These are phyloP conservation scores for Boletus subcaerulescens DNA, from an alignment of 768 basidiomycete genomes.

Conservation along the genomic window DNA sequence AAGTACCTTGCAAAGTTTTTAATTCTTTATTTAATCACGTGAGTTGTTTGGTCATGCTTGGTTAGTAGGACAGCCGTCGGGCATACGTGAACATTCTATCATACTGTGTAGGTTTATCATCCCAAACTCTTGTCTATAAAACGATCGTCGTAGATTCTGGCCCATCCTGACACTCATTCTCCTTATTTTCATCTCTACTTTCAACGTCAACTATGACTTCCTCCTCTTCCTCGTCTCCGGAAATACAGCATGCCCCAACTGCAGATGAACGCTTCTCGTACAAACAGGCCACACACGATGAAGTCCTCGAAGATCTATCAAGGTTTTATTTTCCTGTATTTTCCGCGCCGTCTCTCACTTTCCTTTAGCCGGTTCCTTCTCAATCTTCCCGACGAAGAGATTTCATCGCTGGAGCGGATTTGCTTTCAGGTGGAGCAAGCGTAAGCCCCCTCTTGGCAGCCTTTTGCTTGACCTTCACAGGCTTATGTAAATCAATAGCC, in stretches of 20 bases:
- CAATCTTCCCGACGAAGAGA: conserved; percentile 92
- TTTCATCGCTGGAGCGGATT: conserved; percentile 85
- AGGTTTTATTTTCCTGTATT: conserved; percentile 49
- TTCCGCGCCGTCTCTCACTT: conserved; percentile 12
- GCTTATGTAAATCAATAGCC: conserved; percentile 46
- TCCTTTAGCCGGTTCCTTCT: conserved; percentile 83
- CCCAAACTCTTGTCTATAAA: conserved; percentile 30
- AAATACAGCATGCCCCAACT: conserved; percentile 53
- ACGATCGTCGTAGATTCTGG: conserved; percentile 31
- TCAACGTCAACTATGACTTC: conserved; percentile 59
- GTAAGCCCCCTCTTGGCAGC: conserved; percentile 47
- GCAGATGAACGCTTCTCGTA: conserved; percentile 48
- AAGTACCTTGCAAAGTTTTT: too few relatives aligned
- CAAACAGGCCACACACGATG: conserved; percentile 74
- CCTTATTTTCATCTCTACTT: conserved; percentile 27
- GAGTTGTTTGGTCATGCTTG: conserved; percentile 25
- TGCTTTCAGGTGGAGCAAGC: conserved; percentile 99
- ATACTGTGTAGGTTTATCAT: conserved; percentile 9
- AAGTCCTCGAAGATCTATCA: conserved; percentile 88
- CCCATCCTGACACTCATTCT: conserved; percentile 29
- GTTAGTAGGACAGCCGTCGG: conserved; percentile 7
- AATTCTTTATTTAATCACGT: conserved; percentile 8
- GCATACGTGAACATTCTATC: conserved; percentile 23
- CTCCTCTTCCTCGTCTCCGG: conserved; percentile 76
- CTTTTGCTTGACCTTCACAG: conserved; percentile 7